Percentiles rank a stretch among this genome's conserved stretches.
phyloP scores from a whole-genome alignment of 768 basidiomycete species.

The Phylloporus sp. region DNA sequence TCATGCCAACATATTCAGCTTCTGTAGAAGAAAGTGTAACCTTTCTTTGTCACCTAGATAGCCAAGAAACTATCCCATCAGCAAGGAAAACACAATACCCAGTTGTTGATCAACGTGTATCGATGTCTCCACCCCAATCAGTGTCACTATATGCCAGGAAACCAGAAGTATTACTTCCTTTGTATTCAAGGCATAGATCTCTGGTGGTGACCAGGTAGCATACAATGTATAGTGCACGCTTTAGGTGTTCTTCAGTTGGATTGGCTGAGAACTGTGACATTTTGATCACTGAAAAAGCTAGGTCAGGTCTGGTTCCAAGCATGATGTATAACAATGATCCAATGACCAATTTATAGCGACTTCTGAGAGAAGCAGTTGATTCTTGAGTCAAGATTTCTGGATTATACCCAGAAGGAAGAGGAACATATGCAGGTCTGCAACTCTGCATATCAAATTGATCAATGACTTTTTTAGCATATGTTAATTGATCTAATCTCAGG shows the following conservation, averaged over 20 bases:
- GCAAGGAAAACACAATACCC: neutral
- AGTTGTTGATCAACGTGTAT: neutral
- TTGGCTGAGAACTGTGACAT: neutral
- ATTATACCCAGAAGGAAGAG: neutral
- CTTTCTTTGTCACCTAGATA: neutral
- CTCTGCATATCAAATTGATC: neutral
- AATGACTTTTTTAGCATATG: neutral
- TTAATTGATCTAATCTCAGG: neutral
- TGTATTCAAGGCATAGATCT: neutral
- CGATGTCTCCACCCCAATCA: neutral
- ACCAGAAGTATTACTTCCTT: neutral
- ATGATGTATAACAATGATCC: neutral
- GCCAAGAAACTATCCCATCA: neutral
- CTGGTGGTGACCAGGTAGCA: neutral
- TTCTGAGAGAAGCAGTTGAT: neutral
- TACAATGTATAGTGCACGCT: neutral
- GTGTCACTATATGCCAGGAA: neutral
- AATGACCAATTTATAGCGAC: neutral
- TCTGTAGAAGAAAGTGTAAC: neutral
- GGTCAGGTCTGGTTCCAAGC: neutral
- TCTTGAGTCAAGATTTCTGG: neutral
- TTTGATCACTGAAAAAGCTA: neutral
- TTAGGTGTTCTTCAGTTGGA: neutral
- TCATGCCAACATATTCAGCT: neutral
- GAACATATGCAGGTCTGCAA: neutral